Base-by-base conservation (phyloP, 176 grass and related monocot species). In the Puccinellia tenuiflora region DNA sequence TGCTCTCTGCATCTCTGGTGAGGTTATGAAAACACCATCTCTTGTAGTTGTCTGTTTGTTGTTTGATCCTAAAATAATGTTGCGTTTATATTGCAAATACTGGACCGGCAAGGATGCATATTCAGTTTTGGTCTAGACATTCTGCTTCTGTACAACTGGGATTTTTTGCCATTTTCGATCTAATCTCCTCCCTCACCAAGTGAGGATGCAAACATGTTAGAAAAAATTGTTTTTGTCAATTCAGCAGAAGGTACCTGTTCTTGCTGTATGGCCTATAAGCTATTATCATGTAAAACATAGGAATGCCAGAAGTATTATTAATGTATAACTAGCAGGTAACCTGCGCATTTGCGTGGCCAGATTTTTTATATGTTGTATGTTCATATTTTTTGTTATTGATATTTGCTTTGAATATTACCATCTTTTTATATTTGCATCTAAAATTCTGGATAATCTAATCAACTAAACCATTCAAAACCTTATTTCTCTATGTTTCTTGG, bases 51-150 rank as follows among this genome's bases (percentile, higher is more conserved):
- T 81, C 22, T 81, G 51, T 88, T 46, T 88, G 54, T 69, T 91
- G 68, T 85, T 77, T 71, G 82, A 34, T 85, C 33, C 46, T 73
- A 43, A 35, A 88, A 91, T 91, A 90, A 86, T 86, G 53, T 54
- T 82, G 79, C 84, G 83, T 79, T 90, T 17, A 31, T 26, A 63
- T 86, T 83, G 14, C 78, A 79, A 90, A 79, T 86, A 75, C 28
- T 86, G 55, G 74, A 83, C 30, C 46, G 38, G 66, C 56, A 52
- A 53, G 33, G 45, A 86, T 78, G 55, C 86, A 13, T 65, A 56
- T 64, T 54, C 78, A 82, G 16, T 90, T 85, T 86, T 78, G 65
- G 12, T 74, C 46, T 74, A 28, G 59, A 54, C 21, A 33, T 90
- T 40, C n/a, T 67, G 31, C 11, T 65, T 29, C n/a, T 85, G 62